Evolutionary conservation across 2,329 filamentous ascomycete genomes (phyloP).

Genomic region (Hymenoscyphus occultus): DNA sequence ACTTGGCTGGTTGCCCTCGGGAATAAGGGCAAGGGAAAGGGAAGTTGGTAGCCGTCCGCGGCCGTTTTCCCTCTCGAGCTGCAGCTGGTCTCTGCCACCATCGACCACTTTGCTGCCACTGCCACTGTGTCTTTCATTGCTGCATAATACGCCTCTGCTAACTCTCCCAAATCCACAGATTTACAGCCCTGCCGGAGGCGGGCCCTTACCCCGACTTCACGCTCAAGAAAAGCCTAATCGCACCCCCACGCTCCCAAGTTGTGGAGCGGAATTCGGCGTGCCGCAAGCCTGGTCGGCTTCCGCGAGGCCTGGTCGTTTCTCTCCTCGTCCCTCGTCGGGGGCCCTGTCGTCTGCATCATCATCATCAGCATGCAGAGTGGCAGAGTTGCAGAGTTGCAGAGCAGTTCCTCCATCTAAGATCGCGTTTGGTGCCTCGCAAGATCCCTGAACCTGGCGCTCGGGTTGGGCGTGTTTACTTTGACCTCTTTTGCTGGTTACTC

Average conservation of each 20-base stretch:
- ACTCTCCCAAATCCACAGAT: neutral
- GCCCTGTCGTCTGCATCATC: neutral
- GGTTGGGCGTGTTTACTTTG: conserved; percentile 23
- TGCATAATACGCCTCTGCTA: neutral
- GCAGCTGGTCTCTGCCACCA: neutral
- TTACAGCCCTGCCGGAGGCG: neutral
- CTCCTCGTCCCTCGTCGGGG: neutral
- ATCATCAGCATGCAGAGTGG: neutral
- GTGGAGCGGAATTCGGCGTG: neutral
- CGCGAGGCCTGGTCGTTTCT: neutral
- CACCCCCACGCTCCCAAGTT: neutral
- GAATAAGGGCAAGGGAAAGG: neutral
- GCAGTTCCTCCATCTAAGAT: conserved; percentile 19
- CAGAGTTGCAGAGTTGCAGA: neutral
- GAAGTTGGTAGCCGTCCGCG: neutral
- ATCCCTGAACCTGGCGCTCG: conserved; percentile 28
- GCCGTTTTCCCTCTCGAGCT: neutral
- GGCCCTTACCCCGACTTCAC: neutral
- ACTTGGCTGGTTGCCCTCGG: neutral
- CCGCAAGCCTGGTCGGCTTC: neutral
- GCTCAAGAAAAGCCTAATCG: neutral
- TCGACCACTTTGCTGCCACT: neutral
- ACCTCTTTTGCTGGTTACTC: conserved; percentile 23
- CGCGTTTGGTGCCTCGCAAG: conserved; percentile 32
- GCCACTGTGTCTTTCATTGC: neutral